Evolutionary conservation across 257 asterid genomes (phyloP), one percentile per base, ranked within the genome.

Genomic region (Coffea eugenioides): DNA sequence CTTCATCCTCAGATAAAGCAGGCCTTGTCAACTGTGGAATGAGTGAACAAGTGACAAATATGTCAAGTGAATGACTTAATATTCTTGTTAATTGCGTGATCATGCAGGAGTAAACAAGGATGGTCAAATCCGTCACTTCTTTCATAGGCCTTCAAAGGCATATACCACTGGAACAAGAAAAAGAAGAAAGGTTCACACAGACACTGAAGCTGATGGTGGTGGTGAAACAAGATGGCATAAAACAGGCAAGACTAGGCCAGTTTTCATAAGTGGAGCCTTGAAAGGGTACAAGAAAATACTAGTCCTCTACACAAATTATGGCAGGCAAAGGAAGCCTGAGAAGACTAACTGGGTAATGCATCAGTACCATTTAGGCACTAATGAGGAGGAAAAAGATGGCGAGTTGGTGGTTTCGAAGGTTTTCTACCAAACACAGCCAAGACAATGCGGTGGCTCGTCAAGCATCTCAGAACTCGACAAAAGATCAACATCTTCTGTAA

Each of bases 341-440:
- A 87, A 87, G 69, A 85, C 90, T 14, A 87, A 87, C 79, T 87
- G 90, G 90, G 90, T 87, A 59, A 84, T 87, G 88, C 88, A 87
- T 83, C 88, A 87, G n/a, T 87, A 87, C 61, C 90, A 87, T 77
- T 84, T 87, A 6, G 90, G 90, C 56, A 86, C 76, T 56, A 83
- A 87, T 75, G 90, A 87, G 39, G 90, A 87, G 79, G 90, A 87
- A 54, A 87, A 83, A 49, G 90, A 87, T 64, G 90, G 90, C 0
- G 88, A 87, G 73, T 80, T 87, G 3, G 87, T 87, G 27, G 90
- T 85, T 0, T 87, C 90, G 5, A 87, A 87, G 84, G 86, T 87
- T 69, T 87, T 87, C 81, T 87, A 80, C 77, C 90, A 87, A 78
- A 87, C 88, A 57, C 88, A 87, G 48, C 90, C 90, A 43, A 82